Conservation (phyloP, 257 asterid species). For the Nicotiana attenuata region DNA sequence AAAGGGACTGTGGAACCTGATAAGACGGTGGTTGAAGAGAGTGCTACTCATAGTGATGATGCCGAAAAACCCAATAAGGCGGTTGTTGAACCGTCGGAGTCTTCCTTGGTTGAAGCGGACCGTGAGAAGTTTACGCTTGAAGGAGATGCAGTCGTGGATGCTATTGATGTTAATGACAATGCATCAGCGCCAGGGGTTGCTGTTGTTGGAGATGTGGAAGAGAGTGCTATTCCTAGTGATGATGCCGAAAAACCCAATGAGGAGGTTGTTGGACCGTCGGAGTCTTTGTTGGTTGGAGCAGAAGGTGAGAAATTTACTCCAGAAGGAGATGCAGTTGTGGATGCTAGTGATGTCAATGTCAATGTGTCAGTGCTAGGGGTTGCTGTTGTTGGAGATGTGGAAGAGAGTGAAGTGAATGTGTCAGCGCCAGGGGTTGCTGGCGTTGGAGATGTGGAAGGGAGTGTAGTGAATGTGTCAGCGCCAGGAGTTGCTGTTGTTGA, state of each 20-base stretch:
- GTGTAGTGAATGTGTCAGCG: conserved; percentile 17
- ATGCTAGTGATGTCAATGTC: conserved; percentile 25
- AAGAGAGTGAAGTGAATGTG: conserved; percentile 20
- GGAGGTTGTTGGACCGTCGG: conserved; percentile 19
- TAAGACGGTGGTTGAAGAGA: background rate
- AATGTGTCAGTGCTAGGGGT: conserved; percentile 30
- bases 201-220: conserved; percentile 24
- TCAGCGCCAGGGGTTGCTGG: conserved; percentile 31
- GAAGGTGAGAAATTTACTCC: conserved; percentile 18
- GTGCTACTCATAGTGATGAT: background rate
- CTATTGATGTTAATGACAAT: conserved; percentile 28
- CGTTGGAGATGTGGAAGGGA: conserved; percentile 22
- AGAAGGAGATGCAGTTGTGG: conserved; percentile 41
- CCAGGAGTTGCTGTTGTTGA: conserved; percentile 35
- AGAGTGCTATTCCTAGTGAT: background rate
- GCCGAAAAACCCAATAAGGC: conserved; percentile 21
- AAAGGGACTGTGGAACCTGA: background rate
- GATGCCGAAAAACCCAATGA: conserved; percentile 18
- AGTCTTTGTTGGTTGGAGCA: conserved; percentile 19
- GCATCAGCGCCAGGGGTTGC: conserved; percentile 26
- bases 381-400: conserved; percentile 30
- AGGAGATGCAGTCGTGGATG: conserved; percentile 39
- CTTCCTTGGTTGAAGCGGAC: conserved; percentile 20
- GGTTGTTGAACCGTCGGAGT: conserved; percentile 16
- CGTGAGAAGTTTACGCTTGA: conserved; percentile 20